Evolutionary conservation across 1,139 yeast species (phyloP), one percentile per base, ranked within the genome.

Genomic region (Candida smagusa): DNA sequence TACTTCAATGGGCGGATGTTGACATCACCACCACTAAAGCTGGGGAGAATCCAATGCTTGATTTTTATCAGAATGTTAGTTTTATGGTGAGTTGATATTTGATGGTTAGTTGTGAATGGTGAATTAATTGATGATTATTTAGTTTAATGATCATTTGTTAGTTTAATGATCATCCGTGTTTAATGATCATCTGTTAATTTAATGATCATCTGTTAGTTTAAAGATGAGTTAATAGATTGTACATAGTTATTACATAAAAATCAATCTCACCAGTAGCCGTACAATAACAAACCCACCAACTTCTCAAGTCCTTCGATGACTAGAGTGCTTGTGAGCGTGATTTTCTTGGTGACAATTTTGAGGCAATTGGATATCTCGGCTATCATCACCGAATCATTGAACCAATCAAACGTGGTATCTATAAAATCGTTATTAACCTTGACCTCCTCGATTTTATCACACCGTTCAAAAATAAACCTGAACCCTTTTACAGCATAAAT

Each of bases 31-130:
- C 79, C 4, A 84, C 95, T 1, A 77, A 74, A 48, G 74, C 77
- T 28, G 96, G 96, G 0, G 95, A 86, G 49, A 85, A 85, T 50
- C 96, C 96, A n/a, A 79, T 87, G 90, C 58, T 87, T 43, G 84
- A 84, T 39, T 77, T 86, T 45, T 87, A 87, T 56, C 69, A 74
- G 34, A 87, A 87, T 54, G 95, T 88, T 4, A 81, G 87, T 25
- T 86, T 86, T 51, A 68, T 85, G 72, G 74, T 74, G 39, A 74
- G 37, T 19, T 19, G 19, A 21, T 9, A 23, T 77, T 43, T 71
- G 40, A 48, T 3, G 16, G n/a, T 27, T 23, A 23, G 26, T 23
- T 12, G n/a, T 27, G 12, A 27, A 13, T 7, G 29, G n/a, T n/a
- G n/a, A n/a, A n/a, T n/a, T n/a, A n/a, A n/a, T n/a, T n/a, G n/a